Base-by-base conservation (phyloP, 2,329 filamentous ascomycete species). In the Fusarium equiseti region DNA sequence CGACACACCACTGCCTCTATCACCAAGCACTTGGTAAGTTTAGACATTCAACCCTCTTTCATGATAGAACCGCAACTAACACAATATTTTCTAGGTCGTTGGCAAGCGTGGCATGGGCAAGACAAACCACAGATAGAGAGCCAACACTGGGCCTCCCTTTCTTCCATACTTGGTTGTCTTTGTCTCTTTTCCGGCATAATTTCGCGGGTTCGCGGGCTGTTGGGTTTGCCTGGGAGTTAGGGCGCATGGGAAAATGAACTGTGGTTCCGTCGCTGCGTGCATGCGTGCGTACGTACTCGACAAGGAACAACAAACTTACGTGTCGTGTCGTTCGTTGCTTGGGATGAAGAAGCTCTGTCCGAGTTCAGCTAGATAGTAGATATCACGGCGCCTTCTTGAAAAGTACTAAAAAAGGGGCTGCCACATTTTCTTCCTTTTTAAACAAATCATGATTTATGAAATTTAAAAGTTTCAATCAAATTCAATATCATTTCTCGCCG, bases 61-160 rank as follows among this genome's bases (percentile, higher is more conserved):
- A 24, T 22, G 10, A n/a, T 20, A 16, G 16, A 51, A 20, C 16
- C 5, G 26, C 27, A 22, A 11, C 65, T 75, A 56, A 75, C 51
- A 22, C 16, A 20, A 50, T 24, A 49, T 69, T 13, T 48, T 38
- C 57, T 63, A 95, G 92, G 90, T 93, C 80, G 87, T 92, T 66
- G 96, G 96, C 77, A 99, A 98, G 88, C 92, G 96, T 81, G 91
- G 93, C 70, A 95, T 97, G 79, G 95, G 96, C 82, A 97, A 96
- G 87, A 95, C 93, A 63, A 84, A 88, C 77, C 89, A 90, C 74
- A 89, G 91, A 80, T 93, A 86, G 85, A 68, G 57, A 57, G 59
- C 27, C 48, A 35, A 58, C 27, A 44, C 24, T 43, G 27, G 50
- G 53, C 22, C 57, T 63, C 44, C 50, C 38, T 63, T 53, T 64